Evolutionary conservation across 495 filamentous ascomycete genomes (phyloP).

Genomic region (Xylaria sp.): DNA sequence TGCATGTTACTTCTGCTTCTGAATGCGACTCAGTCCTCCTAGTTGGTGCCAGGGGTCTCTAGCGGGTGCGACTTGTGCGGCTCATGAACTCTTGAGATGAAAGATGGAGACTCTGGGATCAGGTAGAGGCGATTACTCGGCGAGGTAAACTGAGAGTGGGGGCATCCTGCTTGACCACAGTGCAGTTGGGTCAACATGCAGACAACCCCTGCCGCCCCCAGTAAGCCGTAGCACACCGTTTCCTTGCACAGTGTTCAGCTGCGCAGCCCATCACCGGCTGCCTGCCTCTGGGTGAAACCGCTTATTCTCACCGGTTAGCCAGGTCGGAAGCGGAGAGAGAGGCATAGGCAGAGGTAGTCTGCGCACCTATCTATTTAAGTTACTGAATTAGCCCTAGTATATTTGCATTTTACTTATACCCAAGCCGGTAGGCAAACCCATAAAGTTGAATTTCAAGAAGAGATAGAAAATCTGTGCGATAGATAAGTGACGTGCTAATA

Average conservation of each 20-base stretch:
- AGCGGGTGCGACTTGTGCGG: background rate
- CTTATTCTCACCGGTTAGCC: no score
- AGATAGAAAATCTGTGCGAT: no score
- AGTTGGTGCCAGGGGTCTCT: background rate
- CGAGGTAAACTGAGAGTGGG: background rate
- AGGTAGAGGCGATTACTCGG: background rate
- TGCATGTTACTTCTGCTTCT: background rate
- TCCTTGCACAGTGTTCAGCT: constrained; percentile 8
- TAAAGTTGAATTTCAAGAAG: no score
- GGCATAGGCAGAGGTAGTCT: no score
- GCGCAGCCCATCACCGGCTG: background rate
- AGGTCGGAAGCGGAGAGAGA: no score
- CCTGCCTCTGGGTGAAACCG: background rate
- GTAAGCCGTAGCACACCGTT: background rate
- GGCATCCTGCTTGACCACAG: background rate
- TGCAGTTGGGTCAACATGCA: background rate
- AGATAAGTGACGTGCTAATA: no score
- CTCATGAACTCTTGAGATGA: background rate
- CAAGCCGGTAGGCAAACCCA: no score
- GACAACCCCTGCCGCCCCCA: background rate
- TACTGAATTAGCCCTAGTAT: no score
- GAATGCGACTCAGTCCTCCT: background rate
- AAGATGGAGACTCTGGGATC: background rate
- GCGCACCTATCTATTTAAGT: no score
- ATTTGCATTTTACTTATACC: no score